A percentile compares a stretch with the other conserved stretches of the same genome.
These are phyloP conservation scores for Tricladium varicosporioides DNA, from an alignment of 2,329 filamentous ascomycete species.

Conservation along the genomic window DNA sequence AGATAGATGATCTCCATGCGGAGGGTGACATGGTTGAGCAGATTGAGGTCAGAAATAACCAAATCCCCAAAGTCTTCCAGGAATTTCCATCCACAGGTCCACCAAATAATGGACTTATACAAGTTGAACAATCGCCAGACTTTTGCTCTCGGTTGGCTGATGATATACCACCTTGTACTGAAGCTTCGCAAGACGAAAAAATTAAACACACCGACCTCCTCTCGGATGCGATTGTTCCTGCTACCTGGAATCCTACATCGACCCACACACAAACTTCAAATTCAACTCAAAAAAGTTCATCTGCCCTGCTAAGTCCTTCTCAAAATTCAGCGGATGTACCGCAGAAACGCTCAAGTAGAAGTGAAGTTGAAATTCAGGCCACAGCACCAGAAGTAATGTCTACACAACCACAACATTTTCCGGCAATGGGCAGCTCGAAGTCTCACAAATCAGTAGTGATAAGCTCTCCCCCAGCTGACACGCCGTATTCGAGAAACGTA, in stretches of 20 bases:
- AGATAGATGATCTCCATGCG: slow-evolving; percentile 24
- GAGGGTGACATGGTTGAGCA: slow-evolving; percentile 23
- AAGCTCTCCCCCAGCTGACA: neutral
- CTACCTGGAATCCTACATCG: neutral
- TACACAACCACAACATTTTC: neutral
- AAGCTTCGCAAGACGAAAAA: neutral
- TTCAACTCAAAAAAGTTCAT: neutral
- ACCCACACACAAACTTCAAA: neutral
- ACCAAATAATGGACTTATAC: slow-evolving; percentile 13
- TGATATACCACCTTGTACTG: neutral
- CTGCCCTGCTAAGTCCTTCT: neutral
- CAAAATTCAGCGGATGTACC: neutral
- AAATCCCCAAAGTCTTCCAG: slow-evolving; percentile 8
- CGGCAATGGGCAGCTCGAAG: neutral
- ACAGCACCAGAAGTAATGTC: neutral
- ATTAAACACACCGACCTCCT: neutral
- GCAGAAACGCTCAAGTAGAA: neutral
- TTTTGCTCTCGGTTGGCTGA: too few relatives aligned
- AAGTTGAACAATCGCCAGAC: slow-evolving; percentile 29
- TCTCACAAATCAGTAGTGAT: neutral
- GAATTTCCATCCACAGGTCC: slow-evolving; percentile 18
- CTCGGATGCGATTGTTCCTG: slow-evolving; percentile 5
- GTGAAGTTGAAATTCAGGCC: neutral
- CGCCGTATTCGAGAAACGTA: neutral
- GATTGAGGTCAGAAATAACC: neutral